Evolutionary conservation across 768 basidiomycete species (phyloP).

Genomic region (Aureoboletus auriporus): DNA sequence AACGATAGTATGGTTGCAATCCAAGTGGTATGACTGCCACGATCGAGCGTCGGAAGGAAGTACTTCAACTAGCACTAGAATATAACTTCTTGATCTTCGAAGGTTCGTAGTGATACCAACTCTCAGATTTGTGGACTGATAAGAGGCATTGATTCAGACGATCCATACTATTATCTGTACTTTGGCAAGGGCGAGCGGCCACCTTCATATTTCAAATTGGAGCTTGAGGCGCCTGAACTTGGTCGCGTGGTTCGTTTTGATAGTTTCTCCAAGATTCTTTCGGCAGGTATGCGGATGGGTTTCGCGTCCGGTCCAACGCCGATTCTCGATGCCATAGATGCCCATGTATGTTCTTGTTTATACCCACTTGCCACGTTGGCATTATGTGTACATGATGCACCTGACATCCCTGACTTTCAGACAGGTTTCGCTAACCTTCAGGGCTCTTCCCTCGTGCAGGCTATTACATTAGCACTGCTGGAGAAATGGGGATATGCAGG

Average conservation of each 20-base stretch:
- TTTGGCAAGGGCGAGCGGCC: conserved; percentile 61
- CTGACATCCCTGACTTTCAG: conserved; percentile 34
- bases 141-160: conserved; percentile 43
- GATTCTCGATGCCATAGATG: conserved; percentile 66
- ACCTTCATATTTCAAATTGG: conserved; percentile 80
- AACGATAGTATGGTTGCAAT: conserved; percentile 72
- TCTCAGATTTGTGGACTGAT: not conserved
- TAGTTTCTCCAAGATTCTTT: conserved; percentile 81
- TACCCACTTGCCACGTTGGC: conserved; percentile 11
- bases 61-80: conserved; percentile 66
- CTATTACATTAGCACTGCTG: conserved; percentile 54
- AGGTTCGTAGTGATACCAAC: conserved; percentile 40
- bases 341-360: conserved; percentile 46
- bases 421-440: conserved; percentile 68
- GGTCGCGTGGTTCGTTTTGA: conserved; percentile 88
- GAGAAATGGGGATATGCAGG: conserved; percentile 73
- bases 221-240: conserved; percentile 57
- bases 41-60: conserved; percentile 62
- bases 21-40: conserved; percentile 81
- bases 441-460: conserved; percentile 59
- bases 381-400: not conserved
- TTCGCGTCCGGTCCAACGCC: conserved; percentile 72
- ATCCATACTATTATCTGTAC: conserved; percentile 78
- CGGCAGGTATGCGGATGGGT: conserved; percentile 75
- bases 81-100: conserved; percentile 83